These are phyloP conservation scores for Suillus spraguei DNA, from an alignment of 768 basidiomycete genomes.

Conservation along the genomic window DNA sequence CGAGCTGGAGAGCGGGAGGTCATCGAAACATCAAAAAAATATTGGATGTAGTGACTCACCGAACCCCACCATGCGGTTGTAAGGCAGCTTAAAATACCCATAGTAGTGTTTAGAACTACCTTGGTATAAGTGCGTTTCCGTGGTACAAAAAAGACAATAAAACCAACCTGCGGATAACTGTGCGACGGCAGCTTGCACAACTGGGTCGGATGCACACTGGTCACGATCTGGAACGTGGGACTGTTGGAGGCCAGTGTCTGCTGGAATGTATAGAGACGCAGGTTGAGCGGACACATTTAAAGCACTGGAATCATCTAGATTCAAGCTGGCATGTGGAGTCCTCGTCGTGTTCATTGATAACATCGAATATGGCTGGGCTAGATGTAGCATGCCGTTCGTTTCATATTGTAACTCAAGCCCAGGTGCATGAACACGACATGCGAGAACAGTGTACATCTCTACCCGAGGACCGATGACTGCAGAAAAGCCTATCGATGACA, in stretches of 20 bases:
- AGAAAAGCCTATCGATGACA: constrained; percentile 56
- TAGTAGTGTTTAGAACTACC: constrained; percentile 37
- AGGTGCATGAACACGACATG: constrained; percentile 67
- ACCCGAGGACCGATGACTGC: constrained; percentile 70
- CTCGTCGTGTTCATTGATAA: not conserved
- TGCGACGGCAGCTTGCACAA: constrained; percentile 73
- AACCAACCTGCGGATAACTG: constrained; percentile 61
- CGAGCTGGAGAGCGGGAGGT: constrained; percentile 46
- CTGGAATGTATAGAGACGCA: not conserved
- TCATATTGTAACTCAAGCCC: constrained; percentile 37
- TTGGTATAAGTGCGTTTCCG: not conserved
- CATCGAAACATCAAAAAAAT: constrained; percentile 1
- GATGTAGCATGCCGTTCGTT: not conserved
- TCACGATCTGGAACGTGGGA: constrained; percentile 15
- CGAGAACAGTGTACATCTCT: constrained; percentile 74
- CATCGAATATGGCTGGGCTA: not conserved
- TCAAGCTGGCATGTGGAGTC: not conserved
- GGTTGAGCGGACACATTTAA: not conserved
- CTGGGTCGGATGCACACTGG: constrained; percentile 66
- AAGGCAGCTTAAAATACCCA: constrained; percentile 75
- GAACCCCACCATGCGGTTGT: constrained; percentile 89
- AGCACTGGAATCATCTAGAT: constrained; percentile 5
- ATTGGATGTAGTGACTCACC: constrained; percentile 43
- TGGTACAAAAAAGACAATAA: not conserved
- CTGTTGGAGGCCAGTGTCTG: not conserved